Evolutionary conservation across 108 stramenopile species (phyloP).

Genomic region (Schizochytrium sp.): DNA sequence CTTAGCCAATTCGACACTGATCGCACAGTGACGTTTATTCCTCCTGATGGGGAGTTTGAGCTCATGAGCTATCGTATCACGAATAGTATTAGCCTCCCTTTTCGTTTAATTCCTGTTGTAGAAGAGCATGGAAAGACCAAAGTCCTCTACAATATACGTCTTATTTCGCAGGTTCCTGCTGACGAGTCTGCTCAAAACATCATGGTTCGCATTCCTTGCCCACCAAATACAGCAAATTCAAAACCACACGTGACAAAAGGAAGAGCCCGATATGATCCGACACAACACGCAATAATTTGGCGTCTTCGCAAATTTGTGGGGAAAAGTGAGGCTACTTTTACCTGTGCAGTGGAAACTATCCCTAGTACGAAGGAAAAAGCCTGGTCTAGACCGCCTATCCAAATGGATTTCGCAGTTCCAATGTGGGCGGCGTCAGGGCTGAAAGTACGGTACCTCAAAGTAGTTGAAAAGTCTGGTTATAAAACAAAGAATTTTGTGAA

Average conservation of each 20-base stretch:
- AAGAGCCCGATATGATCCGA: slow-evolving; percentile 96
- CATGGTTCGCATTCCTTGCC: slow-evolving; percentile 96
- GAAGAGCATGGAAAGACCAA: slow-evolving; percentile 92
- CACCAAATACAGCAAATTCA: slow-evolving; percentile 94
- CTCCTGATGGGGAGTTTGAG: slow-evolving; percentile 99
- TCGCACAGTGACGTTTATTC: slow-evolving; percentile 99
- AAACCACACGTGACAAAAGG: slow-evolving; percentile 91
- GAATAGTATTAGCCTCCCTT: slow-evolving; percentile 94
- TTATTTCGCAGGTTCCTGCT: slow-evolving; percentile 91
- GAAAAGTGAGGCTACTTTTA: slow-evolving; percentile 89
- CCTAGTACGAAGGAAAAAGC: slow-evolving; percentile 91
- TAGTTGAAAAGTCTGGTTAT: slow-evolving; percentile 97
- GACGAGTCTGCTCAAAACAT: slow-evolving; percentile 93
- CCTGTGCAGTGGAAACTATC: slow-evolving; percentile 93
- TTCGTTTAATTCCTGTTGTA: slow-evolving; percentile 94
- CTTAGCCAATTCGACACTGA: slow-evolving; percentile 99
- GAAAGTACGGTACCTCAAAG: slow-evolving; percentile 95
- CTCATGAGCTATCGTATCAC: slow-evolving; percentile 97
- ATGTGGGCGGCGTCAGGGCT: slow-evolving; percentile 98
- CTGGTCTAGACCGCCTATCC: slow-evolving; percentile 95
- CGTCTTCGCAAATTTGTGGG: slow-evolving; percentile 95
- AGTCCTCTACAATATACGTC: slow-evolving; percentile 92
- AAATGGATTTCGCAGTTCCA: slow-evolving; percentile 96
- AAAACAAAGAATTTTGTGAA: slow-evolving; percentile 96
- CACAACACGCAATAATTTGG: slow-evolving; percentile 97